Conservation (phyloP, 1,284 basidiomycete genomes). For the Rhodofomes roseus region DNA sequence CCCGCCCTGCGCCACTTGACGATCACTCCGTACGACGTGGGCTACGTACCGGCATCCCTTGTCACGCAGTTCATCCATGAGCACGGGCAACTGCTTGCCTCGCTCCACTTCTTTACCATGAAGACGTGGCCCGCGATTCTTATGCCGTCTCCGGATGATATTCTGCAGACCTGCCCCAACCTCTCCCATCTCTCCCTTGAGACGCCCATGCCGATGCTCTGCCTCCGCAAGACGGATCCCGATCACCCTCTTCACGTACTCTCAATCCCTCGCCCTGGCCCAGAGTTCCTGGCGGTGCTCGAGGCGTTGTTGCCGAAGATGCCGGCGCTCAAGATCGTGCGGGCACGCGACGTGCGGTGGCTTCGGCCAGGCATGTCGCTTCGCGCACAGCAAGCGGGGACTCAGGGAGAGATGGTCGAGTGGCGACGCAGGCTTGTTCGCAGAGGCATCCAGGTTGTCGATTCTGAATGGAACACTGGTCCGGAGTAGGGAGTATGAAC, state of each 20-base stretch:
- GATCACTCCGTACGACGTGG: slow-evolving; percentile 71
- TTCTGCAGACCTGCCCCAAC: slow-evolving; percentile 54
- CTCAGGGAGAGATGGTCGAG: slow-evolving; percentile 73
- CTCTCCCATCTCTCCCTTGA: slow-evolving; percentile 67
- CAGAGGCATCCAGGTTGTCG: slow-evolving; percentile 56
- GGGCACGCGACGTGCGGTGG: slow-evolving; percentile 70
- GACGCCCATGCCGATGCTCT: slow-evolving; percentile 52
- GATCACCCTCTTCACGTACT: slow-evolving; percentile 55
- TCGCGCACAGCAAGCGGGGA: slow-evolving; percentile 63
- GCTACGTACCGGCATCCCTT: slow-evolving; percentile 52
- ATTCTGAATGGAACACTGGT: slow-evolving; percentile 58
- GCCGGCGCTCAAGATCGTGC: slow-evolving; percentile 51
- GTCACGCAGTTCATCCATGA: slow-evolving; percentile 56
- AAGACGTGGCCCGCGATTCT: slow-evolving; percentile 74
- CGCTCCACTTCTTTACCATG: slow-evolving; percentile 65
- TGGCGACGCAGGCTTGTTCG: slow-evolving; percentile 61
- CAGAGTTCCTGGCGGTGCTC: slow-evolving; percentile 51
- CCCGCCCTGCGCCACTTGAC: slow-evolving; percentile 66
- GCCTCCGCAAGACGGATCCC: slow-evolving; percentile 29
- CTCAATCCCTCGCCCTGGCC: slow-evolving; percentile 66
- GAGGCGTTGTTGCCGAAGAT: slow-evolving; percentile 53
- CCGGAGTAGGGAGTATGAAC: slow-evolving; percentile 5
- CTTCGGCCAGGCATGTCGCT: slow-evolving; percentile 59
- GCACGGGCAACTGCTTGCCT: slow-evolving; percentile 61
- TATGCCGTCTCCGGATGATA: slow-evolving; percentile 50